Conservation (phyloP, 306 rosid genomes). For the Nissolia schottii region DNA sequence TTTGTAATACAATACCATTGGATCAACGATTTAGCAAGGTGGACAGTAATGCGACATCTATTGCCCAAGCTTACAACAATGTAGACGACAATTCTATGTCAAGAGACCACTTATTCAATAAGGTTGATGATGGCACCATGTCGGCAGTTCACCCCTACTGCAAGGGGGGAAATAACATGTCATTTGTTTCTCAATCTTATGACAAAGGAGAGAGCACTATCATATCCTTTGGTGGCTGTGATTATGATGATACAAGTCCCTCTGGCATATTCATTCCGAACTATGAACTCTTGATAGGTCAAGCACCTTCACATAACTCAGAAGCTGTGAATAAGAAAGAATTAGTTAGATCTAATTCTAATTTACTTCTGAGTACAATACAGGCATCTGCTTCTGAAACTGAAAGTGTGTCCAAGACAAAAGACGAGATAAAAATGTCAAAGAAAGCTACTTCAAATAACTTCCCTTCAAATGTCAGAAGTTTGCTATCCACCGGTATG, state of each 20-base stretch:
- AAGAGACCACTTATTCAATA: constrained; percentile 38
- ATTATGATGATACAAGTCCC: constrained; percentile 42
- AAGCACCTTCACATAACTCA: constrained; percentile 28
- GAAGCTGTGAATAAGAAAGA: constrained; percentile 41
- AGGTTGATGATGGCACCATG: constrained; percentile 30
- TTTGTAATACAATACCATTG: constrained; percentile 26
- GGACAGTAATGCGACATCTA: constrained; percentile 39
- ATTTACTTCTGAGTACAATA: constrained; percentile 18
- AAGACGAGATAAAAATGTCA: constrained; percentile 49
- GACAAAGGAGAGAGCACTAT: constrained; percentile 63
- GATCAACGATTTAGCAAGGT: constrained; percentile 34
- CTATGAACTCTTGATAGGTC: constrained; percentile 58
- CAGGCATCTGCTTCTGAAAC: constrained; percentile 33
- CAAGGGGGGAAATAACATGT: constrained; percentile 29
- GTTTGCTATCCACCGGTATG: constrained; percentile 83
- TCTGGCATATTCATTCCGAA: constrained; percentile 37
- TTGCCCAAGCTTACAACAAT: constrained; percentile 49
- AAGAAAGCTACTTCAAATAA: constrained; percentile 59
- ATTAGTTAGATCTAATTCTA: constrained; percentile 32
- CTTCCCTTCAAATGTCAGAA: constrained; percentile 78
- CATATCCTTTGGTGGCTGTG: constrained; percentile 70
- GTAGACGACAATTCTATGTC: constrained; percentile 30
- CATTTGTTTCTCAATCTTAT: constrained; percentile 40
- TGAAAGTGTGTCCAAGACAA: constrained; percentile 37
- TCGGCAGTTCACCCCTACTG: constrained; percentile 29